phyloP scores from a whole-genome alignment of 352 stramenopile genomes.

The Phytopythium kandeliae region DNA sequence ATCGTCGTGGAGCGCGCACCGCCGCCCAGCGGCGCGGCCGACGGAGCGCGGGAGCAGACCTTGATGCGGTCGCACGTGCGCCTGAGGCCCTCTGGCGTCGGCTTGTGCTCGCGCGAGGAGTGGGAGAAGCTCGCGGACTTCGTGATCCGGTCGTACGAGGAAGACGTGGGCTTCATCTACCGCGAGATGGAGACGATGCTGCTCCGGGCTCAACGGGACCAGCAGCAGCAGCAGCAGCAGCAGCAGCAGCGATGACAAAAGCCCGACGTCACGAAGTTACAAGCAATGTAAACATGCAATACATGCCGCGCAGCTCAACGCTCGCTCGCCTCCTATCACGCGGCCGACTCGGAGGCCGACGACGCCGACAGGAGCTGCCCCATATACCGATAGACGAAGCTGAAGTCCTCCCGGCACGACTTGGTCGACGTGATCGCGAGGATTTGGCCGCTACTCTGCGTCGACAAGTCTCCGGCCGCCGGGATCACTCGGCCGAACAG shows the following conservation, averaged over 20 bases:
- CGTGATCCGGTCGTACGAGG: constrained; percentile 27
- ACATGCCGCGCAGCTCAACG: neutral
- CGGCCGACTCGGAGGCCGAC: neutral
- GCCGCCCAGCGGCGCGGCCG: neutral
- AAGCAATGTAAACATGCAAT: neutral
- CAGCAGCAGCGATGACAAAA: too few species aligned
- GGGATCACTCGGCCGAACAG: constrained; percentile 5
- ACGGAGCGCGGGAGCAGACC: neutral
- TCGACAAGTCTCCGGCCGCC: neutral
- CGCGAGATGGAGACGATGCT: constrained; percentile 29
- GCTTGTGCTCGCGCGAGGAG: neutral
- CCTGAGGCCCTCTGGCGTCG: constrained; percentile 14
- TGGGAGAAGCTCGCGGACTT: constrained; percentile 5
- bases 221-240: neutral
- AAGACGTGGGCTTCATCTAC: constrained; percentile 32
- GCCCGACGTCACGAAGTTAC: too few species aligned
- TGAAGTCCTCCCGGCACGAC: constrained; percentile 28
- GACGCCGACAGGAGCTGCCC: constrained; percentile 12
- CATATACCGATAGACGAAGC: constrained; percentile 30
- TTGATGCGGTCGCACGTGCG: constrained; percentile 21
- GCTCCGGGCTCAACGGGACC: constrained; percentile 13
- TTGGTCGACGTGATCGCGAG: constrained; percentile 8
- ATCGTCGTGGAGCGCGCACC: constrained; percentile 19
- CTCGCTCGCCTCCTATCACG: neutral
- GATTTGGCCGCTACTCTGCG: neutral